A percentile compares a stretch with the other conserved stretches of the same genome.
Conservation (phyloP, 1,284 basidiomycete species). For the Singerocomus inundabilis region DNA sequence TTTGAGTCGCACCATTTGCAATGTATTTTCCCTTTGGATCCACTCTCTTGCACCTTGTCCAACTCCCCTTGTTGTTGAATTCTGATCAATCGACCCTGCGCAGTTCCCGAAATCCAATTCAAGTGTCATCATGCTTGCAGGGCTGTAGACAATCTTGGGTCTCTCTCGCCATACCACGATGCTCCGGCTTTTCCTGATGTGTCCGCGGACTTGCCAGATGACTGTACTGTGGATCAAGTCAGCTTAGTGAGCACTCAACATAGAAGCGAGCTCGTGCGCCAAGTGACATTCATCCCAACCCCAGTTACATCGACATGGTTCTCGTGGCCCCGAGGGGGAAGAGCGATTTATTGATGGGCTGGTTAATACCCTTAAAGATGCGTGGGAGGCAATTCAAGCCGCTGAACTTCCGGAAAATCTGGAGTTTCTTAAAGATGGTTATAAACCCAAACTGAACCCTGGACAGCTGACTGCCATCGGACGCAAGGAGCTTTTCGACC, state of each 20-base stretch:
- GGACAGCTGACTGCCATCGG: constrained; percentile 20
- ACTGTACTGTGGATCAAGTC: constrained; percentile 45
- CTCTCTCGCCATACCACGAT: constrained; percentile 39
- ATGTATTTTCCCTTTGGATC: constrained; percentile 18
- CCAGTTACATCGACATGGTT: constrained; percentile 32
- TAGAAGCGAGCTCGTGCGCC: not conserved
- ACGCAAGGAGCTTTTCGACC: constrained; percentile 20
- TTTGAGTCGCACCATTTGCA: not conserved
- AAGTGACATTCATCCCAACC: not conserved
- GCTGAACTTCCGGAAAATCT: constrained; percentile 35
- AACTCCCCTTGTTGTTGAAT: constrained; percentile 3
- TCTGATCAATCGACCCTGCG: not conserved
- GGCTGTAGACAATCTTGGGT: constrained; percentile 32
- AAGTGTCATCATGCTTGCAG: not conserved
- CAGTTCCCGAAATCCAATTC: not conserved
- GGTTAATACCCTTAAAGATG: constrained; percentile 33
- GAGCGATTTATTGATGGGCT: constrained; percentile 35
- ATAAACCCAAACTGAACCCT: constrained; percentile 30
- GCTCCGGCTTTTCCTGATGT: constrained; percentile 36
- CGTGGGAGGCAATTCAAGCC: constrained; percentile 30
- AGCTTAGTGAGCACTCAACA: constrained; percentile 28
- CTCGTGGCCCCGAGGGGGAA: constrained; percentile 17
- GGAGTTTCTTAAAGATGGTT: constrained; percentile 43
- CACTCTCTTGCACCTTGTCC: constrained; percentile 14
- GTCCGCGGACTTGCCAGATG: constrained; percentile 37